Base-by-base conservation (phyloP, 495 filamentous ascomycete species). In the Neurospora discreta region DNA sequence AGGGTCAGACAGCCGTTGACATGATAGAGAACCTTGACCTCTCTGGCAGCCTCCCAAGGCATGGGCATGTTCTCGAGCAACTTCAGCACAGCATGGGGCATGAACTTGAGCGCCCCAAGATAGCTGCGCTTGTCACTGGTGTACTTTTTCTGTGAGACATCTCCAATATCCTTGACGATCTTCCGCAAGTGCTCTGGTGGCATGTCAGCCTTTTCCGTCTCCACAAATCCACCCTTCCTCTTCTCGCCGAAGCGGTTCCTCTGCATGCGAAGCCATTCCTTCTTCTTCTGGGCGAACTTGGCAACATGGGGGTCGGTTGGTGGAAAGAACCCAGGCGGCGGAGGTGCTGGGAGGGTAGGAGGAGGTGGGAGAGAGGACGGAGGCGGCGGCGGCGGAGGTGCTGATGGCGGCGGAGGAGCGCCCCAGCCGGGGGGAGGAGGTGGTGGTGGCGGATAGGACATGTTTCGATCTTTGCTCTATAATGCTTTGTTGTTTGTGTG, bases 21-120 rank as follows among this genome's bases (percentile, higher is more conserved):
- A 79, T 99, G 96, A 81, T 99, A 99, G 9, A 99, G 84, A 15
- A 99, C 96, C 81, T 97, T 97, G 69, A 99, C 96, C 77, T 99
- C 95, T 69, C 94, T 87, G 7, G 93, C 88, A 39, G 93, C 93
- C 84, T 99, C 96, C 96, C 96, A 99, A 9, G 96, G 96, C 96
- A 99, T 99, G 10, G 96, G 96, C 96, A 99, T 99, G 78, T 99
- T 99, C 86, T 99, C 96, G 71, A 99, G 78, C 23, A 99, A 88
- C 85, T 99, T 99, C 83, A 99, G 81, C 11, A 99, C 96, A n/a
- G 96, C 96, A 79, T 99, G 96, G 1, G 96, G 96, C 96, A 99
- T 99, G 81, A 97, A 99, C 83, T 99, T 99, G 73, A 99, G 81
- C 58, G 96, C 95, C 69, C 96, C 96, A 36, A 99, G 87, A 83